Evolutionary conservation across 345 rosid genomes (phyloP), one percentile per base, ranked within the genome.

Genomic region (Cochlearia excelsa): DNA sequence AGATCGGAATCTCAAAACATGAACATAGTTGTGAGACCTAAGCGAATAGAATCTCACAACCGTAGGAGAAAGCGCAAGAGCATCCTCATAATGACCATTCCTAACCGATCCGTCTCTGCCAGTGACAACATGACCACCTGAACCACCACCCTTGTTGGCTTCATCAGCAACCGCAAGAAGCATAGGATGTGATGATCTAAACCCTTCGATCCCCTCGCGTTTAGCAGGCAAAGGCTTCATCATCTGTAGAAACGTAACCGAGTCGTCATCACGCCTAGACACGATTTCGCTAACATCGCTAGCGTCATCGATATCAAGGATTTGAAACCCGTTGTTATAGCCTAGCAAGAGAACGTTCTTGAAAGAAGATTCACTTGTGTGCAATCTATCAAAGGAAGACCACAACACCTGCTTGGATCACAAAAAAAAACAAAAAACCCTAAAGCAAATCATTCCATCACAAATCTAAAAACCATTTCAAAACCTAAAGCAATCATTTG

Each of bases 81-180:
- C 67, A 48, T 91, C 92, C 3, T 73, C 82, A 66, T 59, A 72
- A 68, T 59, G 70, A 57, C 75, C 84, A 66, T 84, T 83, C 65
- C 80, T 81, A 59, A 72, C 27, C 0, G 62, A 71, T 29, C 86
- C 89, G 69, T 87, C 95, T 78, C 84, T 82, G 56, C 86, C 78
- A 43, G 70, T 66, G 43, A 57, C 73, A 46, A 70, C 31, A 47
- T 54, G 43, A 59, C 68, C 71, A 59, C 68, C 71, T 1, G 82
- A 69, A 74, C 68, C 73, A 51, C 23, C 23, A 16, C 23, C 23
- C 23, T 16, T 16, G 23, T 81, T 83, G 7, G 91, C 66, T 67
- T 86, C 99, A 70, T 86, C 97, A 44, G 89, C 87, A 72, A 88
- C 99, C 65, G 84, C 93, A 67, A 89, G 51, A 56, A 93, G 97